Evolutionary conservation across 305 asterid species (phyloP), one percentile per base, ranked within the genome.

Genomic region (Solanum hybrid): DNA sequence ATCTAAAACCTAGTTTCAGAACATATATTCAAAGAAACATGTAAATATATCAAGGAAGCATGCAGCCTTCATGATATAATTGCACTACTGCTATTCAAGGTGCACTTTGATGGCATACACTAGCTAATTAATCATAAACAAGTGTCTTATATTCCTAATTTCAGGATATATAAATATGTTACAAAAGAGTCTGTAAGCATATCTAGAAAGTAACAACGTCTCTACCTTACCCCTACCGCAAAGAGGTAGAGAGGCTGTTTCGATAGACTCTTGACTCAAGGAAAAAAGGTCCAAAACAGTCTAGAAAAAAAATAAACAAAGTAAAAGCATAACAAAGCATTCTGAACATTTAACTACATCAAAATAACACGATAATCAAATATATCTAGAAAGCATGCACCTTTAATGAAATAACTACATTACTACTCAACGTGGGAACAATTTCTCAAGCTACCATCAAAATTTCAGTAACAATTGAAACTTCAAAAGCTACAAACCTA

Each of bases 371-470:
- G 73, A 22, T 64, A 9, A 64, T 22, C 7, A 0, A 78, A 78
- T 78, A 35, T 11, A 35, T 78, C 51, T 9, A 35, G 31, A 78
- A 36, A 79, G 85, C 33, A 22, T 79, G 57, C 85, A 79, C 28
- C 85, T 79, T 79, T 36, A 13, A 35, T 22, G 33, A 35, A 79
- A 79, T 36, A 79, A 79, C 36, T 78, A 78, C 51, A 35, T 78
- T 35, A 78, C 85, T 35, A 26, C 57, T 22, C 31, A 78, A 26
- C 85, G 37, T 87, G 80, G 73, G 74, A 91, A 67, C 73, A 46
- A 89, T 28, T 39, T 82, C 89, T 86, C 91, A 80, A 76, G 14
- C 0, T 86, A 57, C 67, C 37, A 91, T 92, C 94, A 95, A 94
- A 94, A 93, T 74, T 92, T 28, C 37, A 78, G 57, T 29, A n/a